Conservation (phyloP, 257 asterid species). For the Nicotiana otophora region DNA sequence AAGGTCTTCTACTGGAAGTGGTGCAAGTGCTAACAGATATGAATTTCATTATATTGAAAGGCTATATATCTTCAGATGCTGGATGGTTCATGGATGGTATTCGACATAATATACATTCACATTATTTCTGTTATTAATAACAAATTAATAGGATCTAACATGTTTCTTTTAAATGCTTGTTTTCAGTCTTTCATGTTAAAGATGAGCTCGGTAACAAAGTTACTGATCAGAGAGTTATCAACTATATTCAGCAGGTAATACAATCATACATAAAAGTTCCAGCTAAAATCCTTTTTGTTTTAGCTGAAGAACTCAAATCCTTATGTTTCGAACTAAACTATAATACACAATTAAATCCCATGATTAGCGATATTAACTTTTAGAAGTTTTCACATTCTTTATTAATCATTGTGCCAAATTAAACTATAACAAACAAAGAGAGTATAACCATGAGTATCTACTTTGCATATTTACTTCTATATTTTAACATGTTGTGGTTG, state of each 20-base stretch:
- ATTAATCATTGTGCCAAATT: no score
- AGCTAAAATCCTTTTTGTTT: not conserved
- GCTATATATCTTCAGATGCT: conserved; percentile 73
- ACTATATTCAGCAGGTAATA: conserved; percentile 58
- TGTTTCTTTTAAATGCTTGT: not conserved
- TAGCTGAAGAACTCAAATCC: no score
- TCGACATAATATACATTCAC: not conserved
- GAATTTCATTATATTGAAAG: conserved; percentile 64
- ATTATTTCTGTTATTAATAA: not conserved
- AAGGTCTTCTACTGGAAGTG: conserved; percentile 64
- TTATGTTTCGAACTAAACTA: not conserved
- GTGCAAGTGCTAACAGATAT: conserved; percentile 67
- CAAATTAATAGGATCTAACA: not conserved
- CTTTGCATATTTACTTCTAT: not conserved
- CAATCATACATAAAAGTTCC: not conserved
- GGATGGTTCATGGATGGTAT: conserved; percentile 87
- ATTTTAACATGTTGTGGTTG: no score
- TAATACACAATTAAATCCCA: not conserved
- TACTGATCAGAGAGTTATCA: conserved; percentile 53
- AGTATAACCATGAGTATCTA: not conserved
- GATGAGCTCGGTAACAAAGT: conserved; percentile 58
- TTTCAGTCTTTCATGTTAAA: conserved; percentile 62
- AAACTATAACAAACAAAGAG: no score
- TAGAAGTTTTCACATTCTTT: no score
- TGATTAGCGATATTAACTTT: not conserved